Evolutionary conservation across 1,284 basidiomycete species (phyloP).

Genomic region (Heliocybe sulcata): DNA sequence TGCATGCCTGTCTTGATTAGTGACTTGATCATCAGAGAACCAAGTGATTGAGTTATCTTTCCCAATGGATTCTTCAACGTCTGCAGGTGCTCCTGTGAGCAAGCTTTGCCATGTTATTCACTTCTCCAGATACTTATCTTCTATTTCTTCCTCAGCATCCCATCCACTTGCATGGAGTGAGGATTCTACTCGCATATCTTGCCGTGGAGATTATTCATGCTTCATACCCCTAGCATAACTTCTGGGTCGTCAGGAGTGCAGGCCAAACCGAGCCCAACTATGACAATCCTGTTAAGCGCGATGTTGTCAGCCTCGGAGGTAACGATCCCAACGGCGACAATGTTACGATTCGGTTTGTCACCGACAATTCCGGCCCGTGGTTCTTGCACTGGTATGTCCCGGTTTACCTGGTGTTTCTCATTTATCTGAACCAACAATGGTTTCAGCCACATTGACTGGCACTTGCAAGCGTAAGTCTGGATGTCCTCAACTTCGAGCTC

Average conservation of each 20-base stretch:
- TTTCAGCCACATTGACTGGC: conserved; percentile 4
- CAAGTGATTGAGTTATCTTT: conserved; percentile 27
- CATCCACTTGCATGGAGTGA: conserved; percentile 32
- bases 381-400: conserved; percentile 29
- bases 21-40: conserved; percentile 8
- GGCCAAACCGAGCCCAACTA: conserved; percentile 16
- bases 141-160: conserved; percentile 21
- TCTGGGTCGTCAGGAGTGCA: conserved; percentile 21
- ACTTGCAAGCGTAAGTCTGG: conserved; percentile 2
- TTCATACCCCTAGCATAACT: conserved; percentile 23
- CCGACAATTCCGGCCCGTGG: conserved; percentile 40
- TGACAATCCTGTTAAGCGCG: conserved; percentile 17
- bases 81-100: conserved; percentile 19
- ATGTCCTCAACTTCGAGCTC: background rate
- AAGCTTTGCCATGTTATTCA: background rate
- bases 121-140: background rate
- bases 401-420: background rate
- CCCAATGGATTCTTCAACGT: conserved; percentile 9
- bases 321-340: conserved; percentile 18
- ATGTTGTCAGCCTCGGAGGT: conserved; percentile 12
- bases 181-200: conserved; percentile 8
- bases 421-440: too few species aligned
- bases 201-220: background rate
- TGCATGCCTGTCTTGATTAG: too few species aligned
- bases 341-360: conserved; percentile 34